A percentile compares a stretch with the other conserved stretches of the same genome.
Evolutionary conservation across 1,284 basidiomycete species (phyloP).

Genomic region (Singerocomus inundabilis): DNA sequence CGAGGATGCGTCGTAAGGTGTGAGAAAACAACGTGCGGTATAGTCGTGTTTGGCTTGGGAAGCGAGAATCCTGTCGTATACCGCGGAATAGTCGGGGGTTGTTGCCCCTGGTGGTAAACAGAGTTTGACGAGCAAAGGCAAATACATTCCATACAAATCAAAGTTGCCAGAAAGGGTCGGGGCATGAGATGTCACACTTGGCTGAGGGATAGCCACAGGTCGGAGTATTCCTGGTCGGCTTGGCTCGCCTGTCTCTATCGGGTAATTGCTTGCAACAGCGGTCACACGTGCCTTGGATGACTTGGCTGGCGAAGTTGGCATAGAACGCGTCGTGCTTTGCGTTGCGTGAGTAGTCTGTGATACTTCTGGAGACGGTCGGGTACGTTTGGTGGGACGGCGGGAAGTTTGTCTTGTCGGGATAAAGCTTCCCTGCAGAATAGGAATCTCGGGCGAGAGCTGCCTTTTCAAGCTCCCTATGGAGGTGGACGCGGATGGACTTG

Average conservation of each 20-base stretch:
- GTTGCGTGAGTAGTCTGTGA: constrained; percentile 9
- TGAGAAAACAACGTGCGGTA: constrained; percentile 34
- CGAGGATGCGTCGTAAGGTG: constrained; percentile 8
- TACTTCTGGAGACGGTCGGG: constrained; percentile 9
- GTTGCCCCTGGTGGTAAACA: constrained; percentile 32
- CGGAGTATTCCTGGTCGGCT: constrained; percentile 5
- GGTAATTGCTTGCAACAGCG: background rate
- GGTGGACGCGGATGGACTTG: constrained; percentile 10
- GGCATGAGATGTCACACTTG: background rate
- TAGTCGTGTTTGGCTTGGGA: constrained; percentile 40
- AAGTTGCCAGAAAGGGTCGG: constrained; percentile 37
- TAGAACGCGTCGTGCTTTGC: constrained; percentile 4
- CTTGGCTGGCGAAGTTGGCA: constrained; percentile 14
- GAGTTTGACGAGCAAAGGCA: constrained; percentile 35
- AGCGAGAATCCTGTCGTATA: constrained; percentile 37
- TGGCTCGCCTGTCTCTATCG: constrained; percentile 1
- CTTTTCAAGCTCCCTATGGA: constrained; percentile 24
- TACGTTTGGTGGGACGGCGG: constrained; percentile 22
- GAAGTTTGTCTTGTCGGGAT: constrained; percentile 5
- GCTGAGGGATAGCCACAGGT: constrained; percentile 8
- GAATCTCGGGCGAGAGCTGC: constrained; percentile 20
- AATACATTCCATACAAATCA: constrained; percentile 39
- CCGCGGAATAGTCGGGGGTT: constrained; percentile 30
- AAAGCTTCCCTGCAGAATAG: constrained; percentile 1
- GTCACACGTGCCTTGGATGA: constrained; percentile 8